Base-by-base conservation (phyloP, 2,329 filamentous ascomycete species). In the Fusarium longipes region DNA sequence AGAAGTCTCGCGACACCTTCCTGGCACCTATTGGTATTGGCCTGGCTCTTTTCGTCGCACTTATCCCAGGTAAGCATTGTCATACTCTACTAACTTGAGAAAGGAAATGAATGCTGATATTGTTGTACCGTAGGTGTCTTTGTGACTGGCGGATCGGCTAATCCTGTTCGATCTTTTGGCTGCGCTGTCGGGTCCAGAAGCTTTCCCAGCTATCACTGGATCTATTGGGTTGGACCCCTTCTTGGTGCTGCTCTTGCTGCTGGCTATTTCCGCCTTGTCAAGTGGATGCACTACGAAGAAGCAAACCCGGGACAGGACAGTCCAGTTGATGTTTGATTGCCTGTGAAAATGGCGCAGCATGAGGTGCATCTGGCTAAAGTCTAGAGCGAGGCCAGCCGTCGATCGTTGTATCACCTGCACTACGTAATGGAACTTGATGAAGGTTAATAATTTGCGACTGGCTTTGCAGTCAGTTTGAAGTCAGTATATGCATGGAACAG, bases 11-110 rank as follows among this genome's bases (percentile, higher is more conserved):
- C 39, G 86, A 87, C 5, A 92, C 89, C 0, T 91, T 84, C 70
- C 77, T 92, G 2, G 90, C 89, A 0, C 90, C 90, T 0, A 77
- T 92, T 1, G 89, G 87, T 4, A 91, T 93, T 63, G 91, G 91
- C 0, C 74, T 92, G 6, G 80, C 89, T 0, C 81, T 92, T 27
- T 92, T 92, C 73, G 82, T 92, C 24, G 78, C 77, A 3, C 73
- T 82, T 68, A 74, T 82, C 17, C 70, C 70, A 45, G 70, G 70
- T 71, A 64, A 38, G 65, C 25, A 40, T 1, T 12, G 9, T 1
- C 5, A 3, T 5, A 12, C 11, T 6, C 7, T 12, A 2, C 4
- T 39, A 6, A 9, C 33, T 63, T 65, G 27, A 27, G 27, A n/a
- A 67, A 8, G 76, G 39, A 73, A 78, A 4, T n/a, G 75, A 76